Evolutionary conservation across 1,139 yeast species (phyloP), one percentile per base, ranked within the genome.

Genomic region (Nakaseomyces uthaithaninus): DNA sequence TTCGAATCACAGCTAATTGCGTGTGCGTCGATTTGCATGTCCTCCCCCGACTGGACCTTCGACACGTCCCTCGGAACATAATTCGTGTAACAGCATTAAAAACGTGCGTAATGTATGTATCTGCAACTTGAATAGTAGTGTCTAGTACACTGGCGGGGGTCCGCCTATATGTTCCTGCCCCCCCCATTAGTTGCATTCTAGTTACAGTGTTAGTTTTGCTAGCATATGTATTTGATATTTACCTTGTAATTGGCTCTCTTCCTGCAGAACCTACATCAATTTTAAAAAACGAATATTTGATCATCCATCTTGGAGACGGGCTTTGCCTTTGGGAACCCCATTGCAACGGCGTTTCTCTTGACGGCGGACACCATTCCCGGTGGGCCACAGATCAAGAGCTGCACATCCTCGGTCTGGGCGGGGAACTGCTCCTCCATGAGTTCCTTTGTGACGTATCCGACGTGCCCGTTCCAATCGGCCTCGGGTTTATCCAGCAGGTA

Each of bases 231-330:
- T 8, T 11, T 22, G 25, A 11, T 22, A 22, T 22, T 22, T 22
- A 22, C 25, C 8, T 22, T 8, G 25, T 22, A 8, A 22, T 8
- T 22, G 25, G 25, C 25, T n/a, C n/a, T n/a, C n/a, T n/a, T n/a
- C n/a, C n/a, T n/a, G n/a, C n/a, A n/a, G n/a, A n/a, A 22, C 25
- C 25, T 22, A 11, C 25, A 8, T 22, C 11, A 8, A 22, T 11
- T 18, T 59, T 72, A 87, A 58, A 87, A 87, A 23, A 82, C 82
- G 66, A 91, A 91, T 25, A 89, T 84, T 66, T 87, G 94, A 66
- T 93, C 97, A 43, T 87, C 94, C 57, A 85, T 74, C 68, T 87
- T 87, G 40, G 94, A 81, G 27, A 89, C 87, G 3, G 95, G 93
- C 65, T 78, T 82, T 44, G 96, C 89, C 74, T 86, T 87, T 41